A percentile compares a stretch with the other conserved stretches of the same genome.
Conservation (phyloP, 192 early-diverging fungal genomes). For the Entomortierella parvispora region DNA sequence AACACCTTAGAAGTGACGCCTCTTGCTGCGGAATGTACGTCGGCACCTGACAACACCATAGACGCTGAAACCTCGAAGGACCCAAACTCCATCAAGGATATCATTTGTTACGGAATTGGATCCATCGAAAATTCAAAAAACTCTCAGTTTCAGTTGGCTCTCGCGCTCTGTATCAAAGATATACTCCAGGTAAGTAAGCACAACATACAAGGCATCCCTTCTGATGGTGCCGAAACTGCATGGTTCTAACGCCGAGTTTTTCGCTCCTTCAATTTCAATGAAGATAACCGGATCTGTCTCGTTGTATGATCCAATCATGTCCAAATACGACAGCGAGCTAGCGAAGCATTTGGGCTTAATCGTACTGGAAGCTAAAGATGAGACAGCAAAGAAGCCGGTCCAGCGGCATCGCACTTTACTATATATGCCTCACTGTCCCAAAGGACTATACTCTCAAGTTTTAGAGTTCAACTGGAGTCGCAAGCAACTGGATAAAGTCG, state of each 20-base stretch:
- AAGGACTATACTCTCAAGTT: conserved; percentile 52
- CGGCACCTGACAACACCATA: not conserved
- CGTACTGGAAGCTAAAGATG: conserved; percentile 19
- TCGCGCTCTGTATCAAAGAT: conserved; percentile 44
- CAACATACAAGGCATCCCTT: not conserved
- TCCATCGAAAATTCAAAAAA: conserved; percentile 47
- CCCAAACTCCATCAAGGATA: conserved; percentile 27
- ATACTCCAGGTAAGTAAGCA: conserved; percentile 36
- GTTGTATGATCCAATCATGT: conserved; percentile 42
- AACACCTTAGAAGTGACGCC: too few species aligned
- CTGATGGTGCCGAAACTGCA: not conserved
- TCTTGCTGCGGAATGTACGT: too few species aligned
- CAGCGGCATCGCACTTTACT: conserved; percentile 31
- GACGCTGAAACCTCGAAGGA: not conserved
- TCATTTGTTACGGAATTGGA: conserved; percentile 55
- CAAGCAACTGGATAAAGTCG: conserved; percentile 19
- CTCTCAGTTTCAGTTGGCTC: conserved; percentile 52
- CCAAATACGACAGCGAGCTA: conserved; percentile 24
- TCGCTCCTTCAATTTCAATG: not conserved
- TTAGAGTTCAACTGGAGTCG: conserved; percentile 50
- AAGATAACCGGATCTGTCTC: conserved; percentile 24
- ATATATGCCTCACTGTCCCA: conserved; percentile 59
- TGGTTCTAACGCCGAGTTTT: not conserved
- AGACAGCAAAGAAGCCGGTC: conserved; percentile 12
- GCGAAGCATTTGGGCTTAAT: conserved; percentile 16